Evolutionary conservation across 495 filamentous ascomycete genomes (phyloP).

Genomic region (Ascodesmis nigricans): DNA sequence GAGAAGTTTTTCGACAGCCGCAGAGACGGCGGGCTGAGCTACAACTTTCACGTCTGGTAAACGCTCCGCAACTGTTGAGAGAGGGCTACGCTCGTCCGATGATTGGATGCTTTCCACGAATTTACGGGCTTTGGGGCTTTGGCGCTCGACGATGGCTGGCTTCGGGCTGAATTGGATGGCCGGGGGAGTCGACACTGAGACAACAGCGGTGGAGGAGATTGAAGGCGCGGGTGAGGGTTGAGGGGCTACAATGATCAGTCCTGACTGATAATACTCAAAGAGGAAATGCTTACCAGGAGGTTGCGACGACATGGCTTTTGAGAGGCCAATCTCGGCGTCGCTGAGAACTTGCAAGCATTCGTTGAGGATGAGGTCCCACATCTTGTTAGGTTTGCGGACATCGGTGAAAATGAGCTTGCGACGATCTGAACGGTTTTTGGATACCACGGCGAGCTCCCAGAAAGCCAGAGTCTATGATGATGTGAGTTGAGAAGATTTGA

Average conservation of each 20-base stretch:
- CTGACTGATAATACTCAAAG: conserved; percentile 1
- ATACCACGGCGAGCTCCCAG: conserved; percentile 71
- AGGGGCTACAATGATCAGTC: conserved; percentile 1
- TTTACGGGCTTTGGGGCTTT: conserved; percentile 6
- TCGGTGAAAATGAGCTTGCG: conserved; percentile 72
- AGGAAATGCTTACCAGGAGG: conserved; percentile 4
- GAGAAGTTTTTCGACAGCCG: too few species aligned
- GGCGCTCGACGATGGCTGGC: conserved; percentile 4
- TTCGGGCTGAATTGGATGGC: conserved; percentile 9
- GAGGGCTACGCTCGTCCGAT: conserved; percentile 6
- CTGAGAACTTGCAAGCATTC: conserved; percentile 45
- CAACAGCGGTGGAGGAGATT: neutral
- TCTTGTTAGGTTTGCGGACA: conserved; percentile 52
- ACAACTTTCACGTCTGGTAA: too few species aligned
- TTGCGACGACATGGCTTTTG: conserved; percentile 32
- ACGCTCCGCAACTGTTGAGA: too few species aligned
- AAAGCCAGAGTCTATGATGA: conserved; percentile 49
- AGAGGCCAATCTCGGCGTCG: conserved; percentile 40
- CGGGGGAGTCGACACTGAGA: too few species aligned
- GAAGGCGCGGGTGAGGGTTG: neutral
- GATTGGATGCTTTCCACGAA: conserved; percentile 16
- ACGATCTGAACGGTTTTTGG: conserved; percentile 44
- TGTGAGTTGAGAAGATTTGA: neutral
- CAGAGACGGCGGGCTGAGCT: too few species aligned
- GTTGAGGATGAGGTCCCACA: conserved; percentile 57